Evolutionary conservation across 2,329 filamentous ascomycete genomes (phyloP).

Genomic region (Immersiporthe knoxdaviesiana): DNA sequence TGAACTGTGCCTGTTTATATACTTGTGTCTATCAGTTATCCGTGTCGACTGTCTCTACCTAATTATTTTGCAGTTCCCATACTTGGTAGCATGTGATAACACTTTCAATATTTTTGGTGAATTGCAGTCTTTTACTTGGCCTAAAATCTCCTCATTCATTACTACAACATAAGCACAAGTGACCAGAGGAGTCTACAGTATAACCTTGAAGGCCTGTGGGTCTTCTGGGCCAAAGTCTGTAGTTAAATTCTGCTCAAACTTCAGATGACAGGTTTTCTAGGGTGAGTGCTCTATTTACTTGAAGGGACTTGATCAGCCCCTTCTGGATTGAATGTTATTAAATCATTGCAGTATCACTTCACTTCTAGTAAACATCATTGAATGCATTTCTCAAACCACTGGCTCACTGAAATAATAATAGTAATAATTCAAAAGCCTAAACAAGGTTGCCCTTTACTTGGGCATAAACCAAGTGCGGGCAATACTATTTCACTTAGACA

Average conservation of each 20-base stretch:
- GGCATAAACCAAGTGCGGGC: background rate
- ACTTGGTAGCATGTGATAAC: background rate
- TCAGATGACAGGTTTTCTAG: no score
- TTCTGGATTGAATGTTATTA: no score
- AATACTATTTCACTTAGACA: no score
- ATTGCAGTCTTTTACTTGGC: background rate
- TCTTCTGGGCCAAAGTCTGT: no score
- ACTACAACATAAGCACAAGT: background rate
- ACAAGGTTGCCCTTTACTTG: background rate
- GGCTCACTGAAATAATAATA: background rate
- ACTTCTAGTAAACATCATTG: background rate
- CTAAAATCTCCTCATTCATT: background rate
- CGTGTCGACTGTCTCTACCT: background rate
- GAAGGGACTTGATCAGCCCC: no score
- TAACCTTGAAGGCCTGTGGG: no score
- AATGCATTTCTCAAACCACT: background rate
- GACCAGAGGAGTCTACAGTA: background rate
- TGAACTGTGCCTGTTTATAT: background rate
- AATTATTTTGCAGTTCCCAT: background rate
- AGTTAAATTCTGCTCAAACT: no score
- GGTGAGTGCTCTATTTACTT: no score
- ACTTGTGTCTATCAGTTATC: background rate
- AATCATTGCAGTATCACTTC: background rate
- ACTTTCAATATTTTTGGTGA: background rate
- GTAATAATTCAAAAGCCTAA: background rate